phyloP scores from a whole-genome alignment of 2,329 filamentous ascomycete species.

The Cyphellophora attinorum region DNA sequence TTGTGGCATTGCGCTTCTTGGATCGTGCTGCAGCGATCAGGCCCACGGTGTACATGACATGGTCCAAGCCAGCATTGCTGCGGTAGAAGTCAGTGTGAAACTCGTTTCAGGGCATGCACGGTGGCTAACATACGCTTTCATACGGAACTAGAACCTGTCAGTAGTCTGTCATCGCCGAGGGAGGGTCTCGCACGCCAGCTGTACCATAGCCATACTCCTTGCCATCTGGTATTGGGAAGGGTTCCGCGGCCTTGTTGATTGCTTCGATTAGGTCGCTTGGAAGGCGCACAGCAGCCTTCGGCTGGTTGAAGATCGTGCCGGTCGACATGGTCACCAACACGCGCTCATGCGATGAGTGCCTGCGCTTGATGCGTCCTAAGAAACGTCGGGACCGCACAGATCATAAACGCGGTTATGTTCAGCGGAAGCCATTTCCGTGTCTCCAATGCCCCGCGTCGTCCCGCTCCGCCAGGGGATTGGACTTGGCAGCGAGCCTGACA shows the following conservation, averaged over 20 bases:
- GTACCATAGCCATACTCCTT: slow-evolving; percentile 51
- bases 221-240: slow-evolving; percentile 40
- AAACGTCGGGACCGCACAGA: too few species aligned
- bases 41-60: slow-evolving; percentile 81
- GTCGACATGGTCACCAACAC: slow-evolving; percentile 1
- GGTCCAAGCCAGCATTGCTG: slow-evolving; percentile 35
- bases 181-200: slow-evolving; percentile 50
- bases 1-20: slow-evolving; percentile 80
- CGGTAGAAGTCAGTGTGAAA: slow-evolving; percentile 57
- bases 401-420: too few species aligned
- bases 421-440: too few species aligned
- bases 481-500: too few species aligned
- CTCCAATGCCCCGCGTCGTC: too few species aligned
- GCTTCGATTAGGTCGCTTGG: slow-evolving; percentile 29
- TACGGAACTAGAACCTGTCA: slow-evolving; percentile 47
- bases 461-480: too few species aligned
- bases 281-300: slow-evolving; percentile 16
- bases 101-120: slow-evolving; percentile 21
- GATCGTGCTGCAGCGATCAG: slow-evolving; percentile 81
- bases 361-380: too few species aligned
- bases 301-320: slow-evolving; percentile 17
- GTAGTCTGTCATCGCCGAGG: slow-evolving; percentile 17
- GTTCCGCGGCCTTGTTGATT: slow-evolving; percentile 37
- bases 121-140: slow-evolving; percentile 49
- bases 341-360: too few species aligned